Percentiles rank a stretch among this genome's conserved stretches.
Evolutionary conservation across 2,329 filamentous ascomycete species (phyloP).

Genomic region (Fusarium longipes): DNA sequence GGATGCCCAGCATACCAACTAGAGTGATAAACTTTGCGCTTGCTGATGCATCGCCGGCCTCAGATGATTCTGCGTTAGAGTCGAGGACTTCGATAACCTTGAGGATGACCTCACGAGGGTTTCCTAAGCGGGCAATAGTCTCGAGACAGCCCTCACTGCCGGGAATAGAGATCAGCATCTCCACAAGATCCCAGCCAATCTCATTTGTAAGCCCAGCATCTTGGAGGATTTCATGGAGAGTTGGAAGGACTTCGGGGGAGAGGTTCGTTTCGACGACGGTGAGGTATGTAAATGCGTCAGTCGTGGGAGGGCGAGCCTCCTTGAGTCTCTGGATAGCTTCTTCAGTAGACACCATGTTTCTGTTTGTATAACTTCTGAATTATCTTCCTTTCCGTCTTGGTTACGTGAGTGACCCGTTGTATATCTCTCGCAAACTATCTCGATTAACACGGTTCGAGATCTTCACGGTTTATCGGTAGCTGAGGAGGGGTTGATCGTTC

Average conservation of each 20-base stretch:
- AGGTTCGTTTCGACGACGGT: conserved; percentile 82
- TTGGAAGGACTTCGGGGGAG: conserved; percentile 72
- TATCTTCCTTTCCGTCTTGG: not conserved
- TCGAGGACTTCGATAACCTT: conserved; percentile 81
- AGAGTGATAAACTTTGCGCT: conserved; percentile 72
- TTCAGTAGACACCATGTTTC: conserved; percentile 51
- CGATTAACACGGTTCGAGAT: conserved; percentile 5
- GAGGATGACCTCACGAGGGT: conserved; percentile 83
- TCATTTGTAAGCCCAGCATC: conserved; percentile 76
- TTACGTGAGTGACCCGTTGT: not conserved
- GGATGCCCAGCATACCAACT: conserved; percentile 76
- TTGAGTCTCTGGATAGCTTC: conserved; percentile 59
- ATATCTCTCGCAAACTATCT: conserved; percentile 10
- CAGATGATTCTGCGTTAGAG: conserved; percentile 55
- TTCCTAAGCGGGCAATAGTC: conserved; percentile 80
- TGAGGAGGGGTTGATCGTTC: conserved; percentile 29
- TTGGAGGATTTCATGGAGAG: conserved; percentile 75
- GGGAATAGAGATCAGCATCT: conserved; percentile 75
- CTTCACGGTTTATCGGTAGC: conserved; percentile 11
- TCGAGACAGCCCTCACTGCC: conserved; percentile 77
- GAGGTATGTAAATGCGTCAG: conserved; percentile 80
- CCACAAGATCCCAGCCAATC: conserved; percentile 87
- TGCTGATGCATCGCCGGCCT: conserved; percentile 51
- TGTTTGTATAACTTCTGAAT: not conserved
- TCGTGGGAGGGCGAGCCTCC: conserved; percentile 63